A percentile compares a stretch with the other conserved stretches of the same genome.
Evolutionary conservation across 2,329 filamentous ascomycete genomes (phyloP).

Genomic region (Westerdykella ornata): DNA sequence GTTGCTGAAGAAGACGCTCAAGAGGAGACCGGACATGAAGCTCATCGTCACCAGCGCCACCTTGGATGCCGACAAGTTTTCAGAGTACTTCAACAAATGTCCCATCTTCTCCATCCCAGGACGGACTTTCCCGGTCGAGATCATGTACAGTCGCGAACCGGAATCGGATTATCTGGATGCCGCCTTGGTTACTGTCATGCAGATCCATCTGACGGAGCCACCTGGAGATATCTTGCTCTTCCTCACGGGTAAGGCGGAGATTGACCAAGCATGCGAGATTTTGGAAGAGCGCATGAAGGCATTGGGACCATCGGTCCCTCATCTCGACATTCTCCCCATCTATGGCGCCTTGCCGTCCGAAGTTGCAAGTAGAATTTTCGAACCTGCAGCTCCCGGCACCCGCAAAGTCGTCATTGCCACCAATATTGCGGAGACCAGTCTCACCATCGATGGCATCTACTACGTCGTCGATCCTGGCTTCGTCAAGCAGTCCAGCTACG

Average conservation of each 20-base stretch:
- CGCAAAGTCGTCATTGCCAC: constrained; percentile 96
- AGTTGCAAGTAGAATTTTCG: constrained; percentile 90
- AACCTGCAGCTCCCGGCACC: constrained; percentile 76
- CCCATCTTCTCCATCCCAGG: constrained; percentile 97
- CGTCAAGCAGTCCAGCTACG: constrained; percentile 95
- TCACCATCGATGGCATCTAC: constrained; percentile 96
- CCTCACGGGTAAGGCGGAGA: constrained; percentile 95
- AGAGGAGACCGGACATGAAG: constrained; percentile 81
- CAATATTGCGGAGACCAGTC: constrained; percentile 96
- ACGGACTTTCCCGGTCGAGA: constrained; percentile 88
- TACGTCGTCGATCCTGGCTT: constrained; percentile 97
- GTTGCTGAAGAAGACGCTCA: constrained; percentile 81
- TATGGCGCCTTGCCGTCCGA: constrained; percentile 90
- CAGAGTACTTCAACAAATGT: constrained; percentile 88
- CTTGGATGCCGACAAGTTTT: constrained; percentile 95
- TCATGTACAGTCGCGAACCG: constrained; percentile 90
- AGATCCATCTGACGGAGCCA: constrained; percentile 91
- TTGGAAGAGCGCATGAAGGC: constrained; percentile 95
- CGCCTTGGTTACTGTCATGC: constrained; percentile 93
- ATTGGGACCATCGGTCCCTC: constrained; percentile 80
- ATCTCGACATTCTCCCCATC: constrained; percentile 89
- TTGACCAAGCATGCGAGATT: constrained; percentile 90
- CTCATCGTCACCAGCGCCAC: constrained; percentile 99
- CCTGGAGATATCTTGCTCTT: constrained; percentile 93
- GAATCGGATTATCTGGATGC: constrained; percentile 94